Percentiles rank a stretch among this genome's conserved stretches.
Conservation (phyloP, 2,329 filamentous ascomycete genomes). For the Aspergillus sp. region DNA sequence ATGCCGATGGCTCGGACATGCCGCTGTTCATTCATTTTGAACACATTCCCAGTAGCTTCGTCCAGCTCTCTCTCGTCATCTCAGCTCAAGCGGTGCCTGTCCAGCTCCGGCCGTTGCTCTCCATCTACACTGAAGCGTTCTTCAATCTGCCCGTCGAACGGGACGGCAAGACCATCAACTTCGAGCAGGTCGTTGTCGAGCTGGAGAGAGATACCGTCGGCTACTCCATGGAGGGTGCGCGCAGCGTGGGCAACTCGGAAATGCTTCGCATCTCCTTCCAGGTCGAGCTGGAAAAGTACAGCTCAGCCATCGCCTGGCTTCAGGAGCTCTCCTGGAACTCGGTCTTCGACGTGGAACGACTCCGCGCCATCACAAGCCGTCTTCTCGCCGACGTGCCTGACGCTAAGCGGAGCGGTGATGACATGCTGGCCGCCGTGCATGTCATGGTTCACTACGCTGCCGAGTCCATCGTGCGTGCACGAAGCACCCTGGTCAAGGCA, state of each 20-base stretch:
- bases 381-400: slow-evolving; percentile 90
- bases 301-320: slow-evolving; percentile 77
- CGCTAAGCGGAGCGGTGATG: slow-evolving; percentile 75
- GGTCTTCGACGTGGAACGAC: slow-evolving; percentile 73
- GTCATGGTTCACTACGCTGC: slow-evolving; percentile 77
- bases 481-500: slow-evolving; percentile 79
- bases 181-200: slow-evolving; percentile 88
- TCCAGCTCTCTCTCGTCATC: slow-evolving; percentile 77
- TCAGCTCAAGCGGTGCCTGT: slow-evolving; percentile 75
- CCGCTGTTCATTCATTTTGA: slow-evolving; percentile 96
- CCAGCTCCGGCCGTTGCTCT: slow-evolving; percentile 79
- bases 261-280: slow-evolving; percentile 79
- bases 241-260: slow-evolving; percentile 73
- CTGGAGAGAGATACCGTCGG: slow-evolving; percentile 88
- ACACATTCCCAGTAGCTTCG: slow-evolving; percentile 89
- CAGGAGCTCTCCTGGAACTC: slow-evolving; percentile 83
- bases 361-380: slow-evolving; percentile 68
- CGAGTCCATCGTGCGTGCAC: slow-evolving; percentile 73
- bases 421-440: slow-evolving; percentile 62
- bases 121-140: slow-evolving; percentile 86
- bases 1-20: slow-evolving; percentile 62
- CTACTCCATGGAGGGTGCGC: slow-evolving; percentile 70
- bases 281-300: slow-evolving; percentile 85
- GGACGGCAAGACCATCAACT: slow-evolving; percentile 73
- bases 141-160: slow-evolving; percentile 86